Evolutionary conservation across 2,329 filamentous ascomycete genomes (phyloP).

Genomic region (Harringtonia lauricola): DNA sequence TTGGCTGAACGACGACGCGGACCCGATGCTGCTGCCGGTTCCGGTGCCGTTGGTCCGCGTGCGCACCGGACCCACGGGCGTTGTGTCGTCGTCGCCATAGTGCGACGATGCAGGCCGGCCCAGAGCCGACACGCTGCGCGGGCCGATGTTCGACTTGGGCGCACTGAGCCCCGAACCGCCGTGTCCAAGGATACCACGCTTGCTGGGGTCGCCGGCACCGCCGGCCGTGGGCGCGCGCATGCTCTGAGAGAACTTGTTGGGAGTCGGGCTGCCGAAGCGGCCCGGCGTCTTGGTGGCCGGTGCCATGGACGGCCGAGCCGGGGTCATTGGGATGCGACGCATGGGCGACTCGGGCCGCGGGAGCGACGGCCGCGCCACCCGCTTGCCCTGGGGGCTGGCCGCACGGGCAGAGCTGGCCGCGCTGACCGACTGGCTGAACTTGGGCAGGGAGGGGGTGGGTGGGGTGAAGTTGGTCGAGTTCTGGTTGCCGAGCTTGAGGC

Average conservation of each 20-base stretch:
- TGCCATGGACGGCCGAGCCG: conserved; percentile 45
- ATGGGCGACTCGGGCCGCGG: conserved; percentile 80
- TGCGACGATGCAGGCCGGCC: conserved; percentile 30
- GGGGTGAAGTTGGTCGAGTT: conserved; percentile 52
- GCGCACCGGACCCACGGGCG: conserved; percentile 39
- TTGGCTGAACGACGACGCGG: conserved; percentile 25
- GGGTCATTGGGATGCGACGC: conserved; percentile 55
- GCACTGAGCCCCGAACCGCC: too few species aligned
- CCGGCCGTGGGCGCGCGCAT: conserved; percentile 32
- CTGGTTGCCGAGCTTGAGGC: conserved; percentile 41
- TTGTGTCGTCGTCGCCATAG: conserved; percentile 46
- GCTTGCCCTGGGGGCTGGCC: conserved; percentile 61
- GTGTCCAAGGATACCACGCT: conserved; percentile 25
- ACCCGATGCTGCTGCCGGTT: conserved; percentile 17
- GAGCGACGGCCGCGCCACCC: conserved; percentile 59
- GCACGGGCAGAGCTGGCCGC: conserved; percentile 54
- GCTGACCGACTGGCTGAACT: conserved; percentile 74
- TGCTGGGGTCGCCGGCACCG: conserved; percentile 49
- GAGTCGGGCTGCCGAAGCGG: conserved; percentile 51
- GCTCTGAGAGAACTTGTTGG: conserved; percentile 52
- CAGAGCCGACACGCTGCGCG: conserved; percentile 49
- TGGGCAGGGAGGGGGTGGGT: conserved; percentile 54
- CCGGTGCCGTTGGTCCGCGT: conserved; percentile 42
- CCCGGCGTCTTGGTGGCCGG: conserved; percentile 39
- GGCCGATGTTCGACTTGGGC: conserved; percentile 38